These are phyloP conservation scores for Barnettozyma botsteinii DNA, from an alignment of 805 yeast species.

Conservation along the genomic window DNA sequence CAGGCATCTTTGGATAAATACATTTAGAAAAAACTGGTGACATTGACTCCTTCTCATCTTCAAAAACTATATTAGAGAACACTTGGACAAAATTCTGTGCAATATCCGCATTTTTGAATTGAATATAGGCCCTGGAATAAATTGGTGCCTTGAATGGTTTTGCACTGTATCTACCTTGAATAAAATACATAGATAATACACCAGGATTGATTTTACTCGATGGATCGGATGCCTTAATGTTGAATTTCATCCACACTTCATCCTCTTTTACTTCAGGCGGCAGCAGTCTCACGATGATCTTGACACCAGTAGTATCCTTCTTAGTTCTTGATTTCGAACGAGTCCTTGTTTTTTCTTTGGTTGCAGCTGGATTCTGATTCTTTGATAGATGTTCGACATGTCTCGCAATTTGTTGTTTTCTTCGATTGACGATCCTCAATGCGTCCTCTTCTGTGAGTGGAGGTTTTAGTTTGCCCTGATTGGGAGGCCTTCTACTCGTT, in stretches of 20 bases:
- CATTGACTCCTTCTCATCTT: constrained; percentile 25
- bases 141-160: constrained; percentile 35
- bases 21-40: constrained; percentile 34
- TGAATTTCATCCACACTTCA: constrained; percentile 26
- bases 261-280: constrained; percentile 35
- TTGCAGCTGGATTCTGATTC: not conserved
- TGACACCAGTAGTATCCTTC: constrained; percentile 10
- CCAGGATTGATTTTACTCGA: constrained; percentile 4
- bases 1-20: constrained; percentile 28
- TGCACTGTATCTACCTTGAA: constrained; percentile 34
- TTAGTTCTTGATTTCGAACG: not conserved
- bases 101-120: constrained; percentile 26
- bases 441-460: not conserved
- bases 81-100: constrained; percentile 27
- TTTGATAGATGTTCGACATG: not conserved
- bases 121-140: constrained; percentile 38
- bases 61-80: constrained; percentile 17
- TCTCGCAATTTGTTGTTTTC: not conserved
- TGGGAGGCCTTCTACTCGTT: not conserved
- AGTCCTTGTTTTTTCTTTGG: not conserved
- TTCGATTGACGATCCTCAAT: not conserved
- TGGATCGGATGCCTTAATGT: constrained; percentile 4
- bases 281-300: constrained; percentile 34
- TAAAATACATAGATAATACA: constrained; percentile 30
- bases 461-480: not conserved